Conservation (phyloP, 352 stramenopile species). For the Phytopythium delawarense region DNA sequence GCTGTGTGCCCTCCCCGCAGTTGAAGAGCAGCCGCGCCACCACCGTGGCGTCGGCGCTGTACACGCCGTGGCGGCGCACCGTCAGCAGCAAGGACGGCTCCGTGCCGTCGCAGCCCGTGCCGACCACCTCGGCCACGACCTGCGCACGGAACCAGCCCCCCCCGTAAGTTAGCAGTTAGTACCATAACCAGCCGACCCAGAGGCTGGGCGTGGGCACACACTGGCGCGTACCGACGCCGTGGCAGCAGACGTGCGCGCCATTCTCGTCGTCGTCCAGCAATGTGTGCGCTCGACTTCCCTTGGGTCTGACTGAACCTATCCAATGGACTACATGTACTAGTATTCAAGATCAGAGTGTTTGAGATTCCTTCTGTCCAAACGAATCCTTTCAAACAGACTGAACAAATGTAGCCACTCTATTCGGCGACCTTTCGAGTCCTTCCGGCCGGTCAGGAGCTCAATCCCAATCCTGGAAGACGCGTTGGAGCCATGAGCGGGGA, state of each 20-base stretch:
- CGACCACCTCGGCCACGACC: slow-evolving; percentile 55
- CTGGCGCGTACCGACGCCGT: not conserved
- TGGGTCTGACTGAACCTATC: no score
- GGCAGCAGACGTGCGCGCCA: not conserved
- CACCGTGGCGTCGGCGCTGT: slow-evolving; percentile 56
- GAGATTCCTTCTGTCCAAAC: not conserved
- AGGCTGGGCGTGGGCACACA: not conserved
- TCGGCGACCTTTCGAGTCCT: not conserved
- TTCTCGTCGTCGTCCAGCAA: not conserved
- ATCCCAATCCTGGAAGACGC: not conserved
- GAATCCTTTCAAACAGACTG: not conserved
- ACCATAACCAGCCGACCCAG: no score
- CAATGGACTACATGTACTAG: no score
- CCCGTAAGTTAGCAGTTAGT: not conserved
- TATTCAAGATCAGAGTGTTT: not conserved
- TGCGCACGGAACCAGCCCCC: slow-evolving; percentile 5
- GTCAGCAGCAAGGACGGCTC: slow-evolving; percentile 65
- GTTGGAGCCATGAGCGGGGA: not conserved
- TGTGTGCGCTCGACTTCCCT: not conserved
- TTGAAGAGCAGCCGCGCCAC: slow-evolving; percentile 71
- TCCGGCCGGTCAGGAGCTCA: not conserved
- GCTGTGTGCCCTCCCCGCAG: slow-evolving; percentile 64
- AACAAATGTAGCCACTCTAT: not conserved
- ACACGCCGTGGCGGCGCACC: slow-evolving; percentile 56
- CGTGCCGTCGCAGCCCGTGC: slow-evolving; percentile 58